Base-by-base conservation (phyloP, 1,284 basidiomycete species). In the Wallemia hederae region DNA sequence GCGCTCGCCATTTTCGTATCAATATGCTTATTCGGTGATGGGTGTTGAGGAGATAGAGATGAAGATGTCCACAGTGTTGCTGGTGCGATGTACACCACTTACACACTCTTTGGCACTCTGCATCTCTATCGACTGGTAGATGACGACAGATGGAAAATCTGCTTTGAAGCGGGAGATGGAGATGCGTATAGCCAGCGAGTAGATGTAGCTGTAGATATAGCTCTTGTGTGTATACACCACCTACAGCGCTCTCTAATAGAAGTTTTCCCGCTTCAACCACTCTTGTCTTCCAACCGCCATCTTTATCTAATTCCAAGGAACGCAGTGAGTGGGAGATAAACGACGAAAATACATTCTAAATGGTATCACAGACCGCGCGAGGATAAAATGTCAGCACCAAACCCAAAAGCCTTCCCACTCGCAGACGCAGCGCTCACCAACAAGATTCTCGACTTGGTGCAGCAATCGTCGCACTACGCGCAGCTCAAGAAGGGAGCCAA, bases 401-500 rank as follows among this genome's bases (percentile, higher is more conserved):
- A 77, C 74, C 73, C 75, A 66, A 94, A 91, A 76, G 90, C 90
- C 62, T 98, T 88, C 81, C 94, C 94, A 60, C 76, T 90, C 63
- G 88, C 94, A 65, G 79, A 84, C 66, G 82, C 89, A 57, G 76
- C 80, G 59, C 78, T 99, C 67, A 96, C 91, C 70, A 96, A 97
- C 78, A 81, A 86, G 71, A 88, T 91, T 68, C 76, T 92, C 62
- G 88, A 91, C 67, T 76, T 91, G 62, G 81, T 88, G 33, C 84
- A 89, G 73, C 85, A 90, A 73, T 86, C 86, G 58, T 77, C 80
- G 33, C 83, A 89, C 71, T 92, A 91, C 76, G 91, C 92, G 74
- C 89, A 96, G 74, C 76, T 98, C 60, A 98, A 97, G 77, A 98
- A 98, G 77, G 92, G 92, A 65, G 89, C 89, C 55, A 94, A 94